Evolutionary conservation across 306 rosid genomes (phyloP), one percentile per base, ranked within the genome.

Genomic region (Cucurbita maxima): DNA sequence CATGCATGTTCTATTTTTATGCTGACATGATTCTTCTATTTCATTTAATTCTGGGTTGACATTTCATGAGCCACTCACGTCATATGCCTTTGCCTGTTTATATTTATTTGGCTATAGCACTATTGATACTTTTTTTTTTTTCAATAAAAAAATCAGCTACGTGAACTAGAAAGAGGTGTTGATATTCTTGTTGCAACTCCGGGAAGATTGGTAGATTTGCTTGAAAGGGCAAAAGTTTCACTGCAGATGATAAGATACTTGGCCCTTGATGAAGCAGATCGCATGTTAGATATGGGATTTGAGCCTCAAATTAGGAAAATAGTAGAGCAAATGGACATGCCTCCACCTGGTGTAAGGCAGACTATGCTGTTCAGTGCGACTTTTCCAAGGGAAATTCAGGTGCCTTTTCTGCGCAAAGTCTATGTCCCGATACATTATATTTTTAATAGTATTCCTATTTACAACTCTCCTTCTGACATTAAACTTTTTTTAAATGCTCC

Each of bases 101-200:
- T 47, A 48, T 25, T 51, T 53, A 45, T 73, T 55, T 69, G 36
- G 47, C 22, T 73, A 30, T 30, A 75, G 52, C 18, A 55, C 57
- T 57, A 48, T 41, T 85, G 52, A 86, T 53, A 67, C 11, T 38
- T 18, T 40, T 18, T 14, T n/a, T 45, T 76, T 7, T 74, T 56
- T 75, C 71, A 58, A 30, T 30, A 30, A 30, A 30, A 2, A 30
- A 30, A 66, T 54, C 86, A 92, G 98, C 82, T 92, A 74, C 87
- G 97, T 62, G 97, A 91, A 41, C 90, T 91, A 74, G 97, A 91
- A 85, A 87, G 89, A 83, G 97, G 97, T 58, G 97, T 88, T 74
- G 97, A 91, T 76, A 91, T 91, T 84, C 97, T 91, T 81, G 96
- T 92, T 57, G 98, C 96, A 68, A 90, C 96, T 73, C 98, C 98